phyloP scores from a whole-genome alignment of 345 rosid species.

The Camelina laxa region DNA sequence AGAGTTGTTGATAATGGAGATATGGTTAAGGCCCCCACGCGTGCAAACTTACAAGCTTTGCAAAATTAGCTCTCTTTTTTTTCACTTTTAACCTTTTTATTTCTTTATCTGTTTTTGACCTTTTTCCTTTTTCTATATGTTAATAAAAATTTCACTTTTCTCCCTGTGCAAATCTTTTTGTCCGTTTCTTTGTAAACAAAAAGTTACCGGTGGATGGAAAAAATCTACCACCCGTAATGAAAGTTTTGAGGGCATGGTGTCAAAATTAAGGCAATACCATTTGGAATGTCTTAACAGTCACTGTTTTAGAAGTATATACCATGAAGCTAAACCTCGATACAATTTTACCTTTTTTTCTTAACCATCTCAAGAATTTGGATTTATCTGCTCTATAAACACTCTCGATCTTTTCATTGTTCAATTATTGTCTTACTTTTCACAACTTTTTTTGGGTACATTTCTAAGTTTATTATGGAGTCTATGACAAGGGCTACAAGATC shows the following conservation, averaged over 20 bases:
- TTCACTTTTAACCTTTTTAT: neutral
- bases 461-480: neutral
- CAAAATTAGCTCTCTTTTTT: neutral
- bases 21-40: slow-evolving; percentile 25
- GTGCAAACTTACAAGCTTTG: slow-evolving; percentile 22
- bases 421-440: slow-evolving; percentile 11
- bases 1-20: slow-evolving; percentile 1
- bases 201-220: neutral
- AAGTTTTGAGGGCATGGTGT: too few relatives aligned
- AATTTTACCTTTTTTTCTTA: too few relatives aligned
- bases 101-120: too few relatives aligned
- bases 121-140: neutral
- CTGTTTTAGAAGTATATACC: too few relatives aligned
- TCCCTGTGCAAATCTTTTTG: neutral
- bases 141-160: neutral
- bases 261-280: too few relatives aligned
- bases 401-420: too few relatives aligned
- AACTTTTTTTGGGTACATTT: slow-evolving; percentile 21
- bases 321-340: too few relatives aligned
- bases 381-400: neutral
- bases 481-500: slow-evolving; percentile 4
- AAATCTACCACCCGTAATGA: too few relatives aligned
- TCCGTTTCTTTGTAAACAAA: neutral
- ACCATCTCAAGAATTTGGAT: slow-evolving; percentile 30
- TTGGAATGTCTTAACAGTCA: too few relatives aligned